Base-by-base conservation (phyloP, 768 basidiomycete species). In the Hypsizygus marmoreus region DNA sequence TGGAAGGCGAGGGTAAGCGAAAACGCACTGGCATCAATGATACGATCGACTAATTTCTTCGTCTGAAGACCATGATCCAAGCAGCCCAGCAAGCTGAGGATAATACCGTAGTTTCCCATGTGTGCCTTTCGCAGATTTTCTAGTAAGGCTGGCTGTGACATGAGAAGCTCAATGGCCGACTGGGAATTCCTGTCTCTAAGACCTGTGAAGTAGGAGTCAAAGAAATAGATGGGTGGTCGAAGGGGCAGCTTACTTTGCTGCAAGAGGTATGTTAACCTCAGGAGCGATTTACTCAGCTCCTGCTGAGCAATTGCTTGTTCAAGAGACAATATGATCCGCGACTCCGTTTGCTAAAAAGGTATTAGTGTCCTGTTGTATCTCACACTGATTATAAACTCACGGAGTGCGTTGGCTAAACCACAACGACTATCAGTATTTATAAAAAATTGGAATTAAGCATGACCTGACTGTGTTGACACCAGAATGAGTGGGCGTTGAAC, bases 21-120 rank as follows among this genome's bases (percentile, higher is more conserved):
- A 30, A 14, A 66, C 79, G 24, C 48, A 77, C 73, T 71, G 38
- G 83, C 76, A 61, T 99, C 95, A 43, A 98, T 86, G 47, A 97
- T 81, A 10, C 82, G 78, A 67, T 99, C 97, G 0, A 95, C 95
- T 2, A 98, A 75, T 44, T 73, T 82, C 72, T 99, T 99, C n/a
- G 85, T 80, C 54, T 81, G 80, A 25, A 84, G 66, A 0, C 97
- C 97, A 42, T 87, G 76, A 54, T 98, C 97, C 36, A 99, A 68
- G 55, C 87, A 93, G n/a, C 95, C 95, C 5, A 98, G 74, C 35
- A 99, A 75, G 59, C 91, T 92, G 23, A 98, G 79, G 30, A 99
- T 86, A 31, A 95, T 73, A 39, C 92, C 84, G 61, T 97, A 99
- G 54, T 88, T 93, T 33, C 97, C 97, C 74, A 86, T 81, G 53